Percentiles rank a stretch among this genome's conserved stretches.
phyloP scores from a whole-genome alignment of 805 yeast species.

The Suhomyces sp. region DNA sequence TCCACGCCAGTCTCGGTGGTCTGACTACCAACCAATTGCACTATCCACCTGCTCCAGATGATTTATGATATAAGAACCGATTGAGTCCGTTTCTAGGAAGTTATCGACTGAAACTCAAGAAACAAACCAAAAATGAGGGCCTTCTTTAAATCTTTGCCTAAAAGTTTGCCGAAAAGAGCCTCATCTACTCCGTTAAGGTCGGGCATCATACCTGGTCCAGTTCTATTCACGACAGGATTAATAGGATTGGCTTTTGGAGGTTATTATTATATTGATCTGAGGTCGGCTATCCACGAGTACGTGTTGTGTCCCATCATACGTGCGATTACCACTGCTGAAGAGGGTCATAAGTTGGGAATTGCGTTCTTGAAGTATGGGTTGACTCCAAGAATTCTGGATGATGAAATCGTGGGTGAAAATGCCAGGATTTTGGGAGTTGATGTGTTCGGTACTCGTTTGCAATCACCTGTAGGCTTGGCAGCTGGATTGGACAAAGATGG shows the following conservation, averaged over 20 bases:
- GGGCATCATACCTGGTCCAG: slow-evolving; percentile 21
- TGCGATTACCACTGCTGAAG: slow-evolving; percentile 72
- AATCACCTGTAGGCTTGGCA: slow-evolving; percentile 86
- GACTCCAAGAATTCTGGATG: slow-evolving; percentile 58
- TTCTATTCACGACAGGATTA: slow-evolving; percentile 16
- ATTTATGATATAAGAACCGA: too few species aligned
- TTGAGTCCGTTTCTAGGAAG: too few species aligned
- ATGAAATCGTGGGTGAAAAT: slow-evolving; percentile 39
- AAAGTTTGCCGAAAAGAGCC: too few species aligned
- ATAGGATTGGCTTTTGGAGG: slow-evolving; percentile 40
- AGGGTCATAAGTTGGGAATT: slow-evolving; percentile 78
- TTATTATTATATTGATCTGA: slow-evolving; percentile 66
- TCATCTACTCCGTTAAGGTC: too few species aligned
- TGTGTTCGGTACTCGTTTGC: slow-evolving; percentile 65
- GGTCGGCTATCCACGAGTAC: slow-evolving; percentile 82
- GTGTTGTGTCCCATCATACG: slow-evolving; percentile 77
- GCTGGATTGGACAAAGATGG: slow-evolving; percentile 96
- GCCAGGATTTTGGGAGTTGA: slow-evolving; percentile 50
- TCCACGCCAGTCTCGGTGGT: too few species aligned
- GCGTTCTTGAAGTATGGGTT: slow-evolving; percentile 66
- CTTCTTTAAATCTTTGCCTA: too few species aligned
- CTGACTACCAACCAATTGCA: too few species aligned
- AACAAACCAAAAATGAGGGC: too few species aligned
- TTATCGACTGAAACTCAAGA: too few species aligned
- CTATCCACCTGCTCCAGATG: too few species aligned